These are phyloP conservation scores for Eragrostis nindensis DNA, from an alignment of 176 grass and related monocot genomes.

Conservation along the genomic window DNA sequence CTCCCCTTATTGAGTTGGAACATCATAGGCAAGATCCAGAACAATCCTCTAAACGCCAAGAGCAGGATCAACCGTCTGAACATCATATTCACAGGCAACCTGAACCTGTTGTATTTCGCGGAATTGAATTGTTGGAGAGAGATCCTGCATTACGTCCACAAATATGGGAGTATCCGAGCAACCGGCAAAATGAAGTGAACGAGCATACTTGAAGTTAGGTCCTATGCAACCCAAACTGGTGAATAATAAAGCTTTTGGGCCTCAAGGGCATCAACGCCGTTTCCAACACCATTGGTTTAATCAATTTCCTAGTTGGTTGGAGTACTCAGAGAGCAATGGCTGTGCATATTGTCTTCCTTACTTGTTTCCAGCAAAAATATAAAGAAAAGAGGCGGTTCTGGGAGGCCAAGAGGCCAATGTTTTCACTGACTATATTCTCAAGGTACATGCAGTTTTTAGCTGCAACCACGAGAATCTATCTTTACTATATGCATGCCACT, in stretches of 20 bases:
- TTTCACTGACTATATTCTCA: constrained; percentile 67
- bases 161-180: constrained; percentile 4
- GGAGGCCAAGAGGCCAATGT: constrained; percentile 61
- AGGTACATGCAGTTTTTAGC: constrained; percentile 45
- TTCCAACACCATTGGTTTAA: constrained; percentile 12
- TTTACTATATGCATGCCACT: constrained; percentile 24
- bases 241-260: not conserved
- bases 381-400: too few species aligned
- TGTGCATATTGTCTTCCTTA: not conserved
- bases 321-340: constrained; percentile 9
- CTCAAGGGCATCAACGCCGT: not conserved
- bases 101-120: not conserved
- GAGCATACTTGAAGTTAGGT: constrained; percentile 21
- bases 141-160: not conserved
- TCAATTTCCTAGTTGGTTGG: constrained; percentile 5
- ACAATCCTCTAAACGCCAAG: too few species aligned
- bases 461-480: not conserved
- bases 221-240: not conserved
- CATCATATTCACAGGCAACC: too few species aligned
- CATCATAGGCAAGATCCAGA: too few species aligned
- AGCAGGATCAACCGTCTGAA: too few species aligned
- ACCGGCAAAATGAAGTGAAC: constrained; percentile 2
- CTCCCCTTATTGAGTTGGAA: too few species aligned
- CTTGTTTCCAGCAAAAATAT: too few species aligned
- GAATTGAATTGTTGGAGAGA: not conserved